phyloP scores from a whole-genome alignment of 345 rosid genomes.

The Excoecaria cochinchinensis region DNA sequence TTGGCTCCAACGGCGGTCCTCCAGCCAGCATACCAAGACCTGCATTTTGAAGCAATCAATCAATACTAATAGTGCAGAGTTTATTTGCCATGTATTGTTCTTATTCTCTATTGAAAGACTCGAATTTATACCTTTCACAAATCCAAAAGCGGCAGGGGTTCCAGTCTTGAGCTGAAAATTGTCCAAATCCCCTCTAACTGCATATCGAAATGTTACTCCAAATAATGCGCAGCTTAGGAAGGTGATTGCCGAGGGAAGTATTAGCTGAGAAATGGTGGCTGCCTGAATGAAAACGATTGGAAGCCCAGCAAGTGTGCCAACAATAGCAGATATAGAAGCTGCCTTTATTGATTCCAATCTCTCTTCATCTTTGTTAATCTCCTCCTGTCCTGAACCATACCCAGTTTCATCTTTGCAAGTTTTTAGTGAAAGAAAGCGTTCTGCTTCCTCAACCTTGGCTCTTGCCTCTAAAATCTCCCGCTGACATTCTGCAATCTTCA shows the following conservation, averaged over 20 bases:
- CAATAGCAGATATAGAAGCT: constrained; percentile 65
- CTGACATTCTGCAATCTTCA: constrained; percentile 80
- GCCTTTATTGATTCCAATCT: constrained; percentile 77
- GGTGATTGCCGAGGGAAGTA: constrained; percentile 58
- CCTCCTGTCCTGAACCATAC: constrained; percentile 12
- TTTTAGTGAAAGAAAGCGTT: constrained; percentile 41
- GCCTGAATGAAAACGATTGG: constrained; percentile 64
- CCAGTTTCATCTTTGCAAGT: background rate
- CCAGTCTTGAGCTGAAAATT: constrained; percentile 71
- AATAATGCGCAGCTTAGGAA: constrained; percentile 84
- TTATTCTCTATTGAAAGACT: background rate
- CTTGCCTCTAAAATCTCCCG: constrained; percentile 68
- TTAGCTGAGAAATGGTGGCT: constrained; percentile 41
- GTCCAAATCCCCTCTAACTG: constrained; percentile 74
- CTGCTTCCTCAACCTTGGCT: constrained; percentile 78
- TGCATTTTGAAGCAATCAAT: constrained; percentile 25
- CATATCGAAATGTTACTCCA: constrained; percentile 80
- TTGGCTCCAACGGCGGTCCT: constrained; percentile 63
- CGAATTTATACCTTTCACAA: constrained; percentile 58
- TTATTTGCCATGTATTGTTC: background rate
- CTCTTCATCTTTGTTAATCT: constrained; percentile 54
- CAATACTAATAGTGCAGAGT: background rate
- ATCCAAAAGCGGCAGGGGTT: constrained; percentile 72
- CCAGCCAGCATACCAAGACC: constrained; percentile 64
- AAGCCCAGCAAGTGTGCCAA: constrained; percentile 66